Evolutionary conservation across 192 early-diverging fungal genomes (phyloP).

Genomic region (Glomus cerebriforme): DNA sequence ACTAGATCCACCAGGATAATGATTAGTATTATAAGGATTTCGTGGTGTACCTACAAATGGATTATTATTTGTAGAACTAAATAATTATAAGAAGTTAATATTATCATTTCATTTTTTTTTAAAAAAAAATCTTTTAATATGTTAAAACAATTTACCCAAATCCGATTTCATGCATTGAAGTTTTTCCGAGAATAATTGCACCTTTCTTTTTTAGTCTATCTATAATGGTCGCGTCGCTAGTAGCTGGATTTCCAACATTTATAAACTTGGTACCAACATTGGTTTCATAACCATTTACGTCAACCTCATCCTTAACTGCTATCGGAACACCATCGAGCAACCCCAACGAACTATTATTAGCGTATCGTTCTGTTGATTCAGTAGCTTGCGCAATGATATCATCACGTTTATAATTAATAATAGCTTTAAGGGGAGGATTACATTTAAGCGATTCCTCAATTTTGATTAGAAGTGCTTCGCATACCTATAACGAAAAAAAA

Average conservation of each 20-base stretch:
- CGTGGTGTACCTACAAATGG: constrained; percentile 57
- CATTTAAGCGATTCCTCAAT: background rate
- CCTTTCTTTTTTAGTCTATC: constrained; percentile 55
- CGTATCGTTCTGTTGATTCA: constrained; percentile 59
- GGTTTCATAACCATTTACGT: constrained; percentile 56
- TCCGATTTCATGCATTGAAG: constrained; percentile 78
- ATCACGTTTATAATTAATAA: constrained; percentile 40
- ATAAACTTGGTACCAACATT: constrained; percentile 64
- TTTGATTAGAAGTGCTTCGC: background rate
- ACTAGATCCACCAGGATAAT: constrained; percentile 71
- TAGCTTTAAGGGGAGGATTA: constrained; percentile 35
- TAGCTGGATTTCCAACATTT: constrained; percentile 48
- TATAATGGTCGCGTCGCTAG: constrained; percentile 54
- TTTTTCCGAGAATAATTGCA: constrained; percentile 67
- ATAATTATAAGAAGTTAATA: constrained; percentile 21
- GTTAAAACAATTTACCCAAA: constrained; percentile 37
- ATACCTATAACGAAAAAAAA: background rate
- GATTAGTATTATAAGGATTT: constrained; percentile 62
- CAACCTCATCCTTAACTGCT: constrained; percentile 74
- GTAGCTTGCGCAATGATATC: constrained; percentile 53
- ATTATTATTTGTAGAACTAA: constrained; percentile 66
- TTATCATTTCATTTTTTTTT: background rate
- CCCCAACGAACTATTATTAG: constrained; percentile 46
- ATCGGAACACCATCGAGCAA: constrained; percentile 76
- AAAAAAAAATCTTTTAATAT: background rate